phyloP scores from a whole-genome alignment of 441 rosid genomes.

The Adansonia madagascariensis region DNA sequence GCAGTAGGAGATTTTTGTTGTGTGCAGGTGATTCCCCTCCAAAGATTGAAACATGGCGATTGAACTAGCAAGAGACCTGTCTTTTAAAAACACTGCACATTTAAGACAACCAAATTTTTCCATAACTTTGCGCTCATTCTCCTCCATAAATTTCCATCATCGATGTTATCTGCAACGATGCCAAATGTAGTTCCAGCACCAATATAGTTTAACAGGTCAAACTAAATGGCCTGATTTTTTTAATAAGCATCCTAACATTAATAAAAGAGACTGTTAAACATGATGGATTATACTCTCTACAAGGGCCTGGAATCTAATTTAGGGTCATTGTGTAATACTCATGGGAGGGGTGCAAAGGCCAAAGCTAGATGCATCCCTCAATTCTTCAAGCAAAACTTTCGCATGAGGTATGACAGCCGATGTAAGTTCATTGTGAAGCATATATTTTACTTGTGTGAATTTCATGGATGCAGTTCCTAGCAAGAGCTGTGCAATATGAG shows the following conservation, averaged over 20 bases:
- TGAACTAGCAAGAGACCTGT: constrained; percentile 60
- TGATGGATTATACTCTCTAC: background rate
- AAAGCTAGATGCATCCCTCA: too few relatives aligned
- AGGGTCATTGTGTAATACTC: too few relatives aligned
- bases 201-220: too few relatives aligned
- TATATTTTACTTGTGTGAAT: background rate
- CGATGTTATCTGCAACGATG: constrained; percentile 51
- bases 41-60: constrained; percentile 63
- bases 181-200: constrained; percentile 2
- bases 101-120: constrained; percentile 73
- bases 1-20: constrained; percentile 58
- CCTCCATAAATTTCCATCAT: constrained; percentile 80
- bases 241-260: too few relatives aligned
- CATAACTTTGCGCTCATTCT: constrained; percentile 66
- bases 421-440: too few relatives aligned
- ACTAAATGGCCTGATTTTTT: too few relatives aligned
- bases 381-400: too few relatives aligned
- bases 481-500: background rate
- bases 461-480: background rate
- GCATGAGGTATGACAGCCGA: too few relatives aligned
- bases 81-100: constrained; percentile 57
- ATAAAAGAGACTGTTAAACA: background rate
- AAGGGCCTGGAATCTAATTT: too few relatives aligned
- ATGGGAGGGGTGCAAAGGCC: too few relatives aligned
- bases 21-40: constrained; percentile 69